These are phyloP conservation scores for Sutorius eximius DNA, from an alignment of 1,284 basidiomycete genomes.

Conservation along the genomic window DNA sequence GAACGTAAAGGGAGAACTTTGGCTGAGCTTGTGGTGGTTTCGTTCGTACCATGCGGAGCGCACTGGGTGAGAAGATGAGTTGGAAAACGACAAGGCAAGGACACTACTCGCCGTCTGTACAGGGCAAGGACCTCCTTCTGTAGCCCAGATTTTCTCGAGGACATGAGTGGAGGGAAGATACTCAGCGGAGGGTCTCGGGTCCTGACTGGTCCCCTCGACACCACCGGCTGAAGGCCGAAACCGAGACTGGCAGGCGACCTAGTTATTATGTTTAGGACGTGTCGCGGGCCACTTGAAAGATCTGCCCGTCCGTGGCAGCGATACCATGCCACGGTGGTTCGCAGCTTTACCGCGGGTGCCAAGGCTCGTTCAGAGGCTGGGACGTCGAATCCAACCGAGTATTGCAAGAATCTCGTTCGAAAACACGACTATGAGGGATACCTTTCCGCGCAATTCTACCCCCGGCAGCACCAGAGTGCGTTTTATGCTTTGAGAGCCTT, in stretches of 20 bases:
- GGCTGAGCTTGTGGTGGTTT: constrained; percentile 59
- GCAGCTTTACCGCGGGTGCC: constrained; percentile 16
- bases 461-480: constrained; percentile 58
- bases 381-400: constrained; percentile 48
- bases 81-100: not conserved
- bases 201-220: constrained; percentile 20
- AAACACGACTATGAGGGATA: constrained; percentile 83
- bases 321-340: constrained; percentile 1
- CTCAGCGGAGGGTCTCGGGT: constrained; percentile 5
- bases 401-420: constrained; percentile 68
- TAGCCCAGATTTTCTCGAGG: constrained; percentile 53
- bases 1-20: constrained; percentile 67
- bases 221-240: constrained; percentile 19
- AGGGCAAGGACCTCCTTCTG: constrained; percentile 70
- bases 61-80: constrained; percentile 44
- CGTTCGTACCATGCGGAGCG: constrained; percentile 66
- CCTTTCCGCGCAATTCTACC: constrained; percentile 77
- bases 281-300: constrained; percentile 6
- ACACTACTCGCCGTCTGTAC: constrained; percentile 60
- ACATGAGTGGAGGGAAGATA: constrained; percentile 16
- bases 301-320: constrained; percentile 8
- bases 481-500: constrained; percentile 87
- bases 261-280: constrained; percentile 19
- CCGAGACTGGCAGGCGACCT: not conserved
- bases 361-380: constrained; percentile 20